Base-by-base conservation (phyloP, 768 basidiomycete genomes). In the Trametes meyenii region DNA sequence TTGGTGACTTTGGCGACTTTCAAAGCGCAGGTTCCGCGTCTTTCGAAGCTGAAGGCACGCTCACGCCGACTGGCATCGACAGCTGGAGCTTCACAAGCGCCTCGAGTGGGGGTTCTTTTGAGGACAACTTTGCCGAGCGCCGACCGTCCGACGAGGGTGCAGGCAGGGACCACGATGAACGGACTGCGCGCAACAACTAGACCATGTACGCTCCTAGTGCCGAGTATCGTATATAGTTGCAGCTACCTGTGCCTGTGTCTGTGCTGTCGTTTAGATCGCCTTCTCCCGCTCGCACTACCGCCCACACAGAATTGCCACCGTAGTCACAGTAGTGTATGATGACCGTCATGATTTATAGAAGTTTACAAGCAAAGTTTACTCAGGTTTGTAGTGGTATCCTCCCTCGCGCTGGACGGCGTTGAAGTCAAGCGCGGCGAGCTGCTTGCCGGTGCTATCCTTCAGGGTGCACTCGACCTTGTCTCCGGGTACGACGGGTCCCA, bases 381-480 rank as follows among this genome's bases (percentile, higher is more conserved):
- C 54, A 0, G 65, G 55, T 60, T 69, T 55, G 69, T 88, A 90
- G 43, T 73, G 72, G 72, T 90, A 90, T 1, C 94, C 92, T 14
- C 89, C 89, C 56, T 81, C 74, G 55, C 96, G 80, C 52, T 83
- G 77, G 16, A 85, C 78, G 13, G 85, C 87, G 16, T 80, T 77
- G 67, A 96, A 92, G 45, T 83, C 74, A 43, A 96, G 79, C 24
- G 77, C 76, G 26, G 84, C 80, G 19, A 98, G 74, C 50, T 83
- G 76, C 57, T 85, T 79, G 26, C 85, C 83, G 0, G 72, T 70
- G 4, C 78, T 70, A 62, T 88, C 85, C 5, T 82, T 76, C 49
- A 98, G 74, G 3, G 81, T 76, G 59, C 94, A 97, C 62, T 87
- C 84, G 61, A 98, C 81, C 29, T 78, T 81, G 76, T 98, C 95